Base-by-base conservation (phyloP, 1,284 basidiomycete genomes). In the Laetiporus sulphureus region DNA sequence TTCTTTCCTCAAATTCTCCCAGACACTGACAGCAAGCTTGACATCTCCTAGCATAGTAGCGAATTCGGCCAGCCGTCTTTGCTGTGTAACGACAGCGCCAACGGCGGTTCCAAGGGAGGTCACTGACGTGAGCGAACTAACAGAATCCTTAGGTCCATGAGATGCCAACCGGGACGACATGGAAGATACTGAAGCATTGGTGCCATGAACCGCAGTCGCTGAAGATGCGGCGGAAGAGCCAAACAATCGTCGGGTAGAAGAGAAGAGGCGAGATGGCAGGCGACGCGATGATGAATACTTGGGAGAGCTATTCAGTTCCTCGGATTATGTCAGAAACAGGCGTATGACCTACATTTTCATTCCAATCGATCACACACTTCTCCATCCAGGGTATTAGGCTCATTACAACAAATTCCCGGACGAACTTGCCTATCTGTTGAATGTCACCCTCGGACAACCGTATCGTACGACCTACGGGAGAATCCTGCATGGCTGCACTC, bases 341-440 rank as follows among this genome's bases (percentile, higher is more conserved):
- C n/a, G n/a, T n/a, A n/a, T 24, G 30, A 55, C 70, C 48, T 55
- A 88, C 86, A 48, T 75, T 75, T 67, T 99, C 95, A 59, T 96
- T 96, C 88, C 92, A 96, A 45, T 96, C 90, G 35, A 92, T 60
- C 1, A 96, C 85, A 56, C 83, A 85, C 52, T 87, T 87, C 66
- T 99, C 95, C 90, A 99, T 93, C 84, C 89, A 97, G 0, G 95
- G 95, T 3, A 98, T 66, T 25, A 99, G 67, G 54, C 87, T 93
- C 77, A 92, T 91, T 3, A 86, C 83, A 2, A 92, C 76, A 51
- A 98, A 85, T 60, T 98, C 95, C 33, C 94, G 77, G 5, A 92
- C 76, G 52, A 98, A 92, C 32, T 79, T 77, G 0, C 83, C 83
- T 19, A 89, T 78, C 46, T 82, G 77, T 46, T 86, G 77, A 8